These are phyloP conservation scores for Monosporozyma yasuniensis DNA, from an alignment of 805 yeast species.

Conservation along the genomic window DNA sequence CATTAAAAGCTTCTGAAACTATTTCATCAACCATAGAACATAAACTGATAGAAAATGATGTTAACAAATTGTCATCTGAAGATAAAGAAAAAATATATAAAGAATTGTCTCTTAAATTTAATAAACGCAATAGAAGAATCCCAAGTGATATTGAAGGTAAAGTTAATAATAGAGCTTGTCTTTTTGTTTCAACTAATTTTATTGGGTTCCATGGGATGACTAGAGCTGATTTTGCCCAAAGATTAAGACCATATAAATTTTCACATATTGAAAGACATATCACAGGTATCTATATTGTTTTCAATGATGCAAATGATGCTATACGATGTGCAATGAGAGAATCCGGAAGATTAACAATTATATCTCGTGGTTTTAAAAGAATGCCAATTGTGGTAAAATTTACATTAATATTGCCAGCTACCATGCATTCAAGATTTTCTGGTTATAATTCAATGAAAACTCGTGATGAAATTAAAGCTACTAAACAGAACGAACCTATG, in stretches of 20 bases:
- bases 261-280: conserved; percentile 52
- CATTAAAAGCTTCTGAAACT: not conserved
- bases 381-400: conserved; percentile 20
- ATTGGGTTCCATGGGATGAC: conserved; percentile 42
- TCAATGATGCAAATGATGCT: conserved; percentile 36
- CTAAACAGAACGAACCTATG: conserved; percentile 3
- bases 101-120: conserved; percentile 1
- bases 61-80: not conserved
- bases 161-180: conserved; percentile 49
- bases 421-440: conserved; percentile 3
- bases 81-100: conserved; percentile 7
- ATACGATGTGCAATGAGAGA: conserved; percentile 18
- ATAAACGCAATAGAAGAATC: conserved; percentile 21
- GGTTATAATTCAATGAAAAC: conserved; percentile 1
- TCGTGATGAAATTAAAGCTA: not conserved
- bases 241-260: conserved; percentile 54
- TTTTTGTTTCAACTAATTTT: conserved; percentile 46
- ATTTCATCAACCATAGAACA: not conserved
- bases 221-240: conserved; percentile 53
- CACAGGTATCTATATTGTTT: conserved; percentile 64
- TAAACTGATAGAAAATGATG: not conserved
- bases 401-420: conserved; percentile 13
- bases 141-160: conserved; percentile 42
- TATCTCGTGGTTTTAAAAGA: conserved; percentile 16
- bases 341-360: conserved; percentile 18